A percentile compares a stretch with the other conserved stretches of the same genome.
phyloP scores from a whole-genome alignment of 2,329 filamentous ascomycete genomes.

The Fusarium guadeloupense region DNA sequence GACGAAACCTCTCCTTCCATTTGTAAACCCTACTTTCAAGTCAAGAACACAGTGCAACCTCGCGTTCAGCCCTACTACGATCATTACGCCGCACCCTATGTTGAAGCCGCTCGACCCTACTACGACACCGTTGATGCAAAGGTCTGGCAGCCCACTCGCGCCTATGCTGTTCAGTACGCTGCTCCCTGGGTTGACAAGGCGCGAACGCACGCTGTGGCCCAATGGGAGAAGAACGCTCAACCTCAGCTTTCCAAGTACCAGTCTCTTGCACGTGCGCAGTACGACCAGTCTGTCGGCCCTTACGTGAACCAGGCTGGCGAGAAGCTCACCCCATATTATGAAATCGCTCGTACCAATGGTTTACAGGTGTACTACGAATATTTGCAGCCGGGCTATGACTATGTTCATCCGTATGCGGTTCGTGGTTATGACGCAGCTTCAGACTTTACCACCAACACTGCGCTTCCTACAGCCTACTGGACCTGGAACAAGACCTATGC shows the following conservation, averaged over 20 bases:
- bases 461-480: conserved; percentile 76
- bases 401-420: conserved; percentile 76
- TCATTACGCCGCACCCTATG: conserved; percentile 82
- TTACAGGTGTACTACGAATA: conserved; percentile 76
- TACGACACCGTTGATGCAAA: conserved; percentile 68
- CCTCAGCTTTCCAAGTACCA: conserved; percentile 77
- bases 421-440: conserved; percentile 74
- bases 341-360: conserved; percentile 68
- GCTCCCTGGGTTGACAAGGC: conserved; percentile 76
- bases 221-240: conserved; percentile 82
- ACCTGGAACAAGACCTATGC: conserved; percentile 73
- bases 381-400: conserved; percentile 78
- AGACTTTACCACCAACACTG: conserved; percentile 72
- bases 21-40: conserved; percentile 82
- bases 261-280: conserved; percentile 68
- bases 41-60: conserved; percentile 71
- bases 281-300: conserved; percentile 76
- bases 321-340: conserved; percentile 76
- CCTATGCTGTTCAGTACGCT: conserved; percentile 75
- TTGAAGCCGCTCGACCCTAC: conserved; percentile 81
- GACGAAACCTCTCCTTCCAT: conserved; percentile 76
- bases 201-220: conserved; percentile 69
- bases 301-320: conserved; percentile 71
- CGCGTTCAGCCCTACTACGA: conserved; percentile 88
- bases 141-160: conserved; percentile 74